Conservation (phyloP, 768 basidiomycete genomes). For the Cantharellus cinnabarinus region DNA sequence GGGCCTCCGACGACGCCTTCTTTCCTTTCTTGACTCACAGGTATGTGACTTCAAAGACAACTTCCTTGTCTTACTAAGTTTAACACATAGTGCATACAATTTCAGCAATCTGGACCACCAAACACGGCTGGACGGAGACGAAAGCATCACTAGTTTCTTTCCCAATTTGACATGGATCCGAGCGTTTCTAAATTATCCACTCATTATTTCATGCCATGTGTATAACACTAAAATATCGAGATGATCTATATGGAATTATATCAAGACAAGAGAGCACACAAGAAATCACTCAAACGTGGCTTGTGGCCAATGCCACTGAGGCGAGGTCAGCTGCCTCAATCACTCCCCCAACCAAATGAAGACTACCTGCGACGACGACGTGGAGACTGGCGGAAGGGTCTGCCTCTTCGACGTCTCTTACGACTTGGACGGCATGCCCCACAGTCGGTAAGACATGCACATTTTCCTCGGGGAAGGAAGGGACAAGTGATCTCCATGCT, state of each 20-base stretch:
- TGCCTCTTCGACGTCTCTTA: slow-evolving; percentile 23
- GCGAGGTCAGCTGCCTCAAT: slow-evolving; percentile 78
- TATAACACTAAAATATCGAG: too few relatives aligned
- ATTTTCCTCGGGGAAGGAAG: slow-evolving; percentile 35
- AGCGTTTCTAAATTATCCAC: too few relatives aligned
- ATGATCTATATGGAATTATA: too few relatives aligned
- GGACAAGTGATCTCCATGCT: slow-evolving; percentile 48
- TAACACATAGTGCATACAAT: slow-evolving; percentile 30
- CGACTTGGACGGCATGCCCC: slow-evolving; percentile 62
- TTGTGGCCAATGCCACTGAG: slow-evolving; percentile 29
- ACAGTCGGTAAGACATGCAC: slow-evolving; percentile 74
- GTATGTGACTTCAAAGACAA: slow-evolving; percentile 14
- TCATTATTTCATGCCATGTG: too few relatives aligned
- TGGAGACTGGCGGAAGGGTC: slow-evolving; percentile 16
- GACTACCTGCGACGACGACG: slow-evolving; percentile 77
- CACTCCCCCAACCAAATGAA: slow-evolving; percentile 85
- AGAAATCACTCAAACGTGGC: too few relatives aligned
- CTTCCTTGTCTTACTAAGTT: background rate
- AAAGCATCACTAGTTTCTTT: background rate
- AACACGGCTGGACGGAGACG: background rate
- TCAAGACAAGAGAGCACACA: too few relatives aligned
- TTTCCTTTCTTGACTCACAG: slow-evolving; percentile 35
- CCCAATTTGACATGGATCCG: too few relatives aligned
- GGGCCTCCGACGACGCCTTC: slow-evolving; percentile 23
- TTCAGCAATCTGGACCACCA: slow-evolving; percentile 15